Base-by-base conservation (phyloP, 1,284 basidiomycete species). In the Cutaneotrichosporon sp. region DNA sequence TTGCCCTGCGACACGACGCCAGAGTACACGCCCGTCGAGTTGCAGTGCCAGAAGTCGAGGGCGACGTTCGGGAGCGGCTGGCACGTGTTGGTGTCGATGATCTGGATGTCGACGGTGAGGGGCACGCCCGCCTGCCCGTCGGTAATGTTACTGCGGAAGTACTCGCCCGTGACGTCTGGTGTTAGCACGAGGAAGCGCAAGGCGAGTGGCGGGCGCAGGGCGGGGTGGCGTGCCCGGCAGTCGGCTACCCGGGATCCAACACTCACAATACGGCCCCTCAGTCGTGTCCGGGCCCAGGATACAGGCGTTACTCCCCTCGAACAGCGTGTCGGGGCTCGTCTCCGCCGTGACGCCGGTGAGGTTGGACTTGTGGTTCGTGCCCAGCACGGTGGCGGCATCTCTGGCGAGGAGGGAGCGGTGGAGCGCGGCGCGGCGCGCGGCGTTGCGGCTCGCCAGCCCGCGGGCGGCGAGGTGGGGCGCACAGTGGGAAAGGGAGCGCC, bases 21-120 rank as follows among this genome's bases (percentile, higher is more conserved):
- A 31, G 81, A 78, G 73, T 82, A 83, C 69, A 80, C 76, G 18
- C 79, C 78, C 5, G 73, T 77, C 20, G 78, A 80, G 64, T 84
- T 84, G 58, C 81, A 80, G 79, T 71, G 65, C 89, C 89, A 90
- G 46, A 90, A 84, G 69, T 90, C 88, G 24, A 89, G 87, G 29
- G 89, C 82, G 38, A 86, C 86, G 71, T 87, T 84, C 3, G 84
- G 82, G 0, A 89, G 80, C 20, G 88, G 87, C 68, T 86, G 78
- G 79, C 89, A 90, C 1, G 87, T 89, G 67, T 87, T 84, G 9
- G 89, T 84, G 68, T 90, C 88, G 60, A 90, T 87, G 33, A 70
- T 52, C 49, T 67, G 68, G 34, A 66, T 58, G 42, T 63, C 49
- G 47, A 72, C 52, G 58, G 62, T 66, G 68, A 86, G 79, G 33